phyloP scores from a whole-genome alignment of 768 basidiomycete genomes.

The Psilocybe azurescens region DNA sequence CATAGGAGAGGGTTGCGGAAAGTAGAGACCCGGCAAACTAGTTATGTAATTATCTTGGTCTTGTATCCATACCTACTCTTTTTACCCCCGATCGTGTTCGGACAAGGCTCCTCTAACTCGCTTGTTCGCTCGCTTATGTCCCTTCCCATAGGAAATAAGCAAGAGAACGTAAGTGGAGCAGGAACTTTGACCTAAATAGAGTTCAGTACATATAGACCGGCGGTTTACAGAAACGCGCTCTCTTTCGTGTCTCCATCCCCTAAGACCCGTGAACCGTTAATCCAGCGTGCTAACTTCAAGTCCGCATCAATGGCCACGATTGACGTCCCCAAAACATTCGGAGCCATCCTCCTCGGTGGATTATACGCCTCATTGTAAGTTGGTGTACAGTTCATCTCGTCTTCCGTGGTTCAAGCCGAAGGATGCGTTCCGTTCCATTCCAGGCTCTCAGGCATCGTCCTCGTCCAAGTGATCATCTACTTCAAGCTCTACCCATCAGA shows the following conservation, averaged over 20 bases:
- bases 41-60: no score
- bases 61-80: no score
- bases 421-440: background rate
- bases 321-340: slow-evolving; percentile 37
- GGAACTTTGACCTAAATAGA: background rate
- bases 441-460: slow-evolving; percentile 39
- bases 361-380: slow-evolving; percentile 41
- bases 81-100: background rate
- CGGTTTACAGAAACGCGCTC: no score
- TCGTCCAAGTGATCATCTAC: slow-evolving; percentile 40
- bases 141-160: background rate
- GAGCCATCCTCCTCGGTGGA: slow-evolving; percentile 44
- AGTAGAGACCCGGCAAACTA: no score
- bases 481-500: slow-evolving; percentile 40
- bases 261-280: no score
- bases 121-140: background rate
- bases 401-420: background rate
- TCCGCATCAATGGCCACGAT: slow-evolving; percentile 4
- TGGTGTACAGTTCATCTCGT: background rate
- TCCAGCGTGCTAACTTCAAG: no score
- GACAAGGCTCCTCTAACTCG: background rate
- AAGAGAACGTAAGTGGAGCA: background rate
- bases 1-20: no score
- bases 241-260: no score
- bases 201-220: background rate